A percentile compares a stretch with the other conserved stretches of the same genome.
These are phyloP conservation scores for Tetrahymena elliotti DNA, from an alignment of 73 alveolate species.

Conservation along the genomic window DNA sequence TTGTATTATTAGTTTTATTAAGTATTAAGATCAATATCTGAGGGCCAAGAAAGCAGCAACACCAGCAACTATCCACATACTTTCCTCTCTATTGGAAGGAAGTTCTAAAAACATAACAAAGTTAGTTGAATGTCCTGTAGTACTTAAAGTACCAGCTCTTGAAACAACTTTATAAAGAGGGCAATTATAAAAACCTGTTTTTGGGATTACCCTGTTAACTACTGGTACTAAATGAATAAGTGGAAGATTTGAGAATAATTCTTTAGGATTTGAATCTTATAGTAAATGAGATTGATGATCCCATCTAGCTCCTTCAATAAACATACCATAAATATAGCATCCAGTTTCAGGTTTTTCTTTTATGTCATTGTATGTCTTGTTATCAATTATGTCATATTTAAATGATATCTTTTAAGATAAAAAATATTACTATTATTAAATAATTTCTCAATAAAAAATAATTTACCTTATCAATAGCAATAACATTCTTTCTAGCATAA, in stretches of 20 bases:
- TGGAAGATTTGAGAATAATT: constrained; percentile 81
- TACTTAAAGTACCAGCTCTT: constrained; percentile 87
- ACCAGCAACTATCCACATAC: constrained; percentile 88
- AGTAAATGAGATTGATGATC: constrained; percentile 82
- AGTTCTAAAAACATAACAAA: constrained; percentile 88
- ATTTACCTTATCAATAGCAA: constrained; percentile 93
- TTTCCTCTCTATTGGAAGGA: constrained; percentile 74
- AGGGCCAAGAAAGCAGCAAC: constrained; percentile 89
- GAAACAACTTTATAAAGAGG: constrained; percentile 76
- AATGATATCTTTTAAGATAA: constrained; percentile 36
- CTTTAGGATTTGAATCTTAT: constrained; percentile 76
- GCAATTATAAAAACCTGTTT: constrained; percentile 58
- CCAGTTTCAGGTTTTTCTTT: constrained; percentile 91
- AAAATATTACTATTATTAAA: constrained; percentile 29
- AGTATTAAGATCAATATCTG: constrained; percentile 49
- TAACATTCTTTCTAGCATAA: constrained; percentile 97
- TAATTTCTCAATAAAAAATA: constrained; percentile 8
- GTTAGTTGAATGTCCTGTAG: constrained; percentile 93
- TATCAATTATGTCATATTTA: constrained; percentile 64
- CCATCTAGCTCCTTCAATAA: constrained; percentile 98
- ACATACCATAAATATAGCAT: constrained; percentile 94
- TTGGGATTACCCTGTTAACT: constrained; percentile 71
- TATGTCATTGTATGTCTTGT: constrained; percentile 77
- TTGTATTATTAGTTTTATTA: not conserved
- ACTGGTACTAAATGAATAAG: constrained; percentile 79